Base-by-base conservation (phyloP, 2,329 filamentous ascomycete species). In the Alternaria angustiovoidea region DNA sequence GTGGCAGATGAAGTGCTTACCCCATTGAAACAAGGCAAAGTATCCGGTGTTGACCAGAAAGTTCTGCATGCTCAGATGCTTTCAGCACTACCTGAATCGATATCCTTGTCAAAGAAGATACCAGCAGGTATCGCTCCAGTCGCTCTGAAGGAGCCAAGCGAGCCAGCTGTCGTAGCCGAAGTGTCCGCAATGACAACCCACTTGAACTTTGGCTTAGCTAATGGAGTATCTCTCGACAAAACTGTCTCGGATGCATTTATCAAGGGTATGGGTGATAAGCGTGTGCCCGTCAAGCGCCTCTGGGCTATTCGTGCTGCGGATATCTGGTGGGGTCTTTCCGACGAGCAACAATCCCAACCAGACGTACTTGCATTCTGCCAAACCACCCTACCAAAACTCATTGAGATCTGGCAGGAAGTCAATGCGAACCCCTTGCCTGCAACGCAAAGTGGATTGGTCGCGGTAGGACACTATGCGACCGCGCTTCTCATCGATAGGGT, bases 221-320 rank as follows among this genome's bases (percentile, higher is more conserved):
- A 87, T 28, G 86, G 83, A 24, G 78, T 84, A 1, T 84, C 88
- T 36, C 74, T 93, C 16, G 88, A 91, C 11, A 91, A 91, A 68
- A 76, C 88, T 5, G 84, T 90, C 2, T 77, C 88, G 1, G 92
- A 94, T 71, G 84, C 88, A 1, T 89, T 96, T 68, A 80, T 86
- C 28, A 98, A 97, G 79, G 95, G 94, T 1, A 83, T 96, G 43
- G 84, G 85, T 7, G 95, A 99, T 67, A 99, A 98, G 79, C 92
- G 93, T 70, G 81, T 91, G 2, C 85, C 89, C 6, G 87, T 91
- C 54, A 89, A 92, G 28, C 92, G 90, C 63, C 81, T 92, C 22
- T 99, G 95, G 95, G 85, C 92, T 53, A 82, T 95, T 38, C 88
- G 88, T 41, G 81, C 90, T 34, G 93, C 91, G 41, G 87, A 92